Percentiles rank a stretch among this genome's conserved stretches.
These are phyloP conservation scores for Aspergillus pseudoglaucus DNA, from an alignment of 2,329 filamentous ascomycete species.

Conservation along the genomic window DNA sequence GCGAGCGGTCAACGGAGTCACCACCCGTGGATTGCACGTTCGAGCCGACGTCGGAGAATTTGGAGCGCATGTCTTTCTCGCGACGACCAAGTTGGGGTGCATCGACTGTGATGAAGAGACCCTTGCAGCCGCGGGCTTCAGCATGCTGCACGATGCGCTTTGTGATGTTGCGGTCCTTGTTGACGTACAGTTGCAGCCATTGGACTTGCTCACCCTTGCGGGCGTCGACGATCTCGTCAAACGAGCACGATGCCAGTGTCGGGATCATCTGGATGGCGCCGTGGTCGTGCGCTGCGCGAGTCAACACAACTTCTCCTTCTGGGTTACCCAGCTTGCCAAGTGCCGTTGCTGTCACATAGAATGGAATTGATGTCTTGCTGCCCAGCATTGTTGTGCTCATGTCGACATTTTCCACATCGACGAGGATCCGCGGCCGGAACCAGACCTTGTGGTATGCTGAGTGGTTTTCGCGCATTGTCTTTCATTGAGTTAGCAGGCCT, in stretches of 20 bases:
- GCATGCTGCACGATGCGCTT: constrained; percentile 86
- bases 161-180: constrained; percentile 89
- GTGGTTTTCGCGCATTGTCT: constrained; percentile 88
- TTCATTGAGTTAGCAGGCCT: no score
- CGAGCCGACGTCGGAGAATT: constrained; percentile 77
- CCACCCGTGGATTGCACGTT: constrained; percentile 67
- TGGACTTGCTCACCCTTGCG: constrained; percentile 73
- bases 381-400: constrained; percentile 91
- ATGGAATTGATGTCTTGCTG: constrained; percentile 73
- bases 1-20: constrained; percentile 69
- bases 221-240: constrained; percentile 94
- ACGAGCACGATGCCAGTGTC: constrained; percentile 90
- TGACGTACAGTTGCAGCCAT: constrained; percentile 96
- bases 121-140: constrained; percentile 85
- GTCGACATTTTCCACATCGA: constrained; percentile 84
- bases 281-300: constrained; percentile 74
- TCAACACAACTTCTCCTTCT: constrained; percentile 89
- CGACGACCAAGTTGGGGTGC: constrained; percentile 89
- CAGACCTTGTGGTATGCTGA: constrained; percentile 93
- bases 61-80: constrained; percentile 96
- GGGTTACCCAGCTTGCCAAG: constrained; percentile 90
- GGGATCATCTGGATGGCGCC: constrained; percentile 98
- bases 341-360: constrained; percentile 94
- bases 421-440: constrained; percentile 85
- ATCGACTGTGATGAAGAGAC: constrained; percentile 96